Evolutionary conservation across 345 rosid genomes (phyloP).

Genomic region (Litchi chinensis): DNA sequence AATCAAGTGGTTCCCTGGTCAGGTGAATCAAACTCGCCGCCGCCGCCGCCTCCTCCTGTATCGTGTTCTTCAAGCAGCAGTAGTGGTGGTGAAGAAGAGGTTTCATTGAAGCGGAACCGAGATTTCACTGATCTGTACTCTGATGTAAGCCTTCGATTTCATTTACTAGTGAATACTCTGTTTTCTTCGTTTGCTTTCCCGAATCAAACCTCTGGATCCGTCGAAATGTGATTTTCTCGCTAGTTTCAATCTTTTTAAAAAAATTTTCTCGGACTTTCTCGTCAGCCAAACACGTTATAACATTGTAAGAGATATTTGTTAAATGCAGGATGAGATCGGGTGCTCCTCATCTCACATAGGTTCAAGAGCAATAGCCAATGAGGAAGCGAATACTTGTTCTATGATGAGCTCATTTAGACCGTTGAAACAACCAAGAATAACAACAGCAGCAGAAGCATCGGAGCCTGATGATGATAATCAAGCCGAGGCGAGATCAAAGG

Average conservation of each 20-base stretch:
- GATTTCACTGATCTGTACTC: slow-evolving; percentile 37
- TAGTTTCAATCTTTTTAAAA: no score
- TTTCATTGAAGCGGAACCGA: slow-evolving; percentile 42
- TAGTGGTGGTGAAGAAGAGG: slow-evolving; percentile 37
- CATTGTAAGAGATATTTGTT: background rate
- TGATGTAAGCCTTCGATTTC: slow-evolving; percentile 41
- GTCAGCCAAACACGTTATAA: slow-evolving; percentile 2
- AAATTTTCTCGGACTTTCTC: slow-evolving; percentile 1
- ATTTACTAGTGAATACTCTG: background rate
- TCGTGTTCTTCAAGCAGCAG: slow-evolving; percentile 47
- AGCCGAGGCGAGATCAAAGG: slow-evolving; percentile 44
- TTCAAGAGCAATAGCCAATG: slow-evolving; percentile 11
- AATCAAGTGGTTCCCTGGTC: slow-evolving; percentile 91
- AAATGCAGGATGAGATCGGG: slow-evolving; percentile 59
- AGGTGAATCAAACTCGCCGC: slow-evolving; percentile 21
- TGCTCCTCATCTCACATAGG: slow-evolving; percentile 41
- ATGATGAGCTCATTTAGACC: slow-evolving; percentile 26
- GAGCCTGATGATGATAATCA: slow-evolving; percentile 16
- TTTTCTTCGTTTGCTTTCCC: background rate
- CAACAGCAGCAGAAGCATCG: background rate
- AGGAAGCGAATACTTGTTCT: slow-evolving; percentile 24
- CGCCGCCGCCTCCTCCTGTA: slow-evolving; percentile 36
- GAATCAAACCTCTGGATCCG: background rate
- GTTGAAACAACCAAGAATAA: slow-evolving; percentile 42
- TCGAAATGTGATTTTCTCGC: background rate